phyloP scores from a whole-genome alignment of 495 filamentous ascomycete species.

The Chaetomium tenue region DNA sequence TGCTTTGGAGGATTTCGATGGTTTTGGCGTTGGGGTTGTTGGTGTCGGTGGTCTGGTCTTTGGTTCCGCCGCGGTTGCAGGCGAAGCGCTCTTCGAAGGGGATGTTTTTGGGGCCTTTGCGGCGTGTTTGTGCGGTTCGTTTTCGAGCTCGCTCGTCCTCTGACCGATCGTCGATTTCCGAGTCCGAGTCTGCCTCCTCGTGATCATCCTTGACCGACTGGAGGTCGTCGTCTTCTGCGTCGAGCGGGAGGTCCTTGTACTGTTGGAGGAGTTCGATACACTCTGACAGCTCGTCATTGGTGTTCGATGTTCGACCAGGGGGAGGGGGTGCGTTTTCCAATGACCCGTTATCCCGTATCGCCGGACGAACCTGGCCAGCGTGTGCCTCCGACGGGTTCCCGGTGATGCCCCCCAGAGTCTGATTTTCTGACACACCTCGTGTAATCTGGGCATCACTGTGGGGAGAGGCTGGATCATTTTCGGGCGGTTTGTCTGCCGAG shows the following conservation, averaged over 20 bases:
- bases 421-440: background rate
- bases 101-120: conserved; percentile 23
- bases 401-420: background rate
- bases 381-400: background rate
- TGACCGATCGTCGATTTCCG: conserved; percentile 24
- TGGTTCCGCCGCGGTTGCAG: conserved; percentile 45
- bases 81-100: conserved; percentile 44
- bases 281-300: conserved; percentile 36
- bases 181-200: conserved; percentile 20
- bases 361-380: background rate
- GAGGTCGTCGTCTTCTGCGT: conserved; percentile 37
- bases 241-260: conserved; percentile 42
- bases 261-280: conserved; percentile 38
- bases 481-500: conserved; percentile 17
- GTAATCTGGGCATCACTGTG: background rate
- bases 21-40: conserved; percentile 66
- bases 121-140: conserved; percentile 14
- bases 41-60: conserved; percentile 24
- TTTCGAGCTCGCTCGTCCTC: conserved; percentile 31
- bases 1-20: conserved; percentile 74
- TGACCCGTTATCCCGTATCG: background rate
- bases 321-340: background rate
- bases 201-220: conserved; percentile 24
- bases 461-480: conserved; percentile 18
- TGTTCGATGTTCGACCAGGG: background rate